Conservation (phyloP, 495 filamentous ascomycete species). For the Penicillium coprophilum region DNA sequence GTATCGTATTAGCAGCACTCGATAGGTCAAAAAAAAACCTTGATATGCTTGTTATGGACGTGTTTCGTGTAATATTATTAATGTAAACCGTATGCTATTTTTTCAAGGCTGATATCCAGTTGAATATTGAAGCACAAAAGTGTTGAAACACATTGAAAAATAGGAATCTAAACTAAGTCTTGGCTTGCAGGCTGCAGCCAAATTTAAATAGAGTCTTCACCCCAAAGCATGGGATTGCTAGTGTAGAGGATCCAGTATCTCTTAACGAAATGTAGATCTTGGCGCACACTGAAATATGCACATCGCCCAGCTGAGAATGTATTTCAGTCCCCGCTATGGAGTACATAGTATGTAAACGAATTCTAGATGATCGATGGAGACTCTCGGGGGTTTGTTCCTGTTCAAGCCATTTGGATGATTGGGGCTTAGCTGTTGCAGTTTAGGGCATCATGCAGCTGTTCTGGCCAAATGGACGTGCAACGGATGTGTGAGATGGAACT, state of each 20-base stretch:
- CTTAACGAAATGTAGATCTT: conserved; percentile 3
- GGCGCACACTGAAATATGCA: conserved; percentile 12
- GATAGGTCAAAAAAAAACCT: conserved; percentile 21
- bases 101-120: not conserved
- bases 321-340: conserved; percentile 4
- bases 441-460: conserved; percentile 32
- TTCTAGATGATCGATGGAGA: conserved; percentile 1
- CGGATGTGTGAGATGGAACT: conserved; percentile 24
- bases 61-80: conserved; percentile 4
- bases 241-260: not conserved
- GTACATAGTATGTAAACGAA: not conserved
- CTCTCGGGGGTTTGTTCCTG: not conserved
- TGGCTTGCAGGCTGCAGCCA: conserved; percentile 8
- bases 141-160: conserved; percentile 2
- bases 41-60: conserved; percentile 9
- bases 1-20: conserved; percentile 15
- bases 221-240: not conserved
- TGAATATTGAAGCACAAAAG: not conserved
- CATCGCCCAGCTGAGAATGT: conserved; percentile 7
- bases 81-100: not conserved
- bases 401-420: conserved; percentile 24
- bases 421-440: conserved; percentile 38
- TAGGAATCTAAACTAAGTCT: conserved; percentile 5
- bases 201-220: conserved; percentile 11
- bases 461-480: conserved; percentile 33